Evolutionary conservation across 306 rosid species (phyloP).

Genomic region (Rosa chinensis): DNA sequence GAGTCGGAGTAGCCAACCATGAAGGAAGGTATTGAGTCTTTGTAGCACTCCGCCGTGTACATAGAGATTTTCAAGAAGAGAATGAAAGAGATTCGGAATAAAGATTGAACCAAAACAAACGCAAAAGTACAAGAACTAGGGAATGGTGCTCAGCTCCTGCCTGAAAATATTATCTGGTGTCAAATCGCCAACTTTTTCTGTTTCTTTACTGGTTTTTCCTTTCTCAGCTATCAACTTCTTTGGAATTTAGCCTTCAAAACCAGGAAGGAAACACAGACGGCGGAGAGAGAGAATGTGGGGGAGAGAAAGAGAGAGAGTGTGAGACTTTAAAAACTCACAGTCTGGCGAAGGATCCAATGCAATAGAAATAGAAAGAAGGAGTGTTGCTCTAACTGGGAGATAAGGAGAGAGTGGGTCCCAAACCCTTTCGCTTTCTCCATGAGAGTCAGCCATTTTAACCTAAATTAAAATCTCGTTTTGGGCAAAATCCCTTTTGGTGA

Average conservation of each 20-base stretch:
- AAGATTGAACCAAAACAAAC: neutral
- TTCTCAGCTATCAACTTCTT: slow-evolving; percentile 19
- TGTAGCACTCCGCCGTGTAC: slow-evolving; percentile 2
- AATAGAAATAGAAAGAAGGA: neutral
- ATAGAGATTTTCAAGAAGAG: neutral
- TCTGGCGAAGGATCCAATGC: slow-evolving; percentile 90
- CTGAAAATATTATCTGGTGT: slow-evolving; percentile 9
- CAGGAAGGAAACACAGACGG: slow-evolving; percentile 23
- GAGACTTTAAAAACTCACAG: slow-evolving; percentile 28
- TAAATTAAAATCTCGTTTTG: slow-evolving; percentile 24
- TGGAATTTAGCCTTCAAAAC: slow-evolving; percentile 40
- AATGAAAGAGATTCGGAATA: neutral
- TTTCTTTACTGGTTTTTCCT: slow-evolving; percentile 22
- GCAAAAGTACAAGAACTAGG: slow-evolving; percentile 15
- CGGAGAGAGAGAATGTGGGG: slow-evolving; percentile 27
- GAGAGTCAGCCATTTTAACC: slow-evolving; percentile 30
- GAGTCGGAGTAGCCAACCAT: slow-evolving; percentile 27
- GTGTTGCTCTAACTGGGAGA: slow-evolving; percentile 17
- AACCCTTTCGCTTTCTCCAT: neutral
- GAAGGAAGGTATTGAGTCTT: slow-evolving; percentile 16
- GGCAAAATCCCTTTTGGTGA: slow-evolving; percentile 21
- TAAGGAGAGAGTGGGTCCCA: neutral
- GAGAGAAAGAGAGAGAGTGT: neutral
- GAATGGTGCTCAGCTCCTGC: slow-evolving; percentile 4
- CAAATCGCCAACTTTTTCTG: slow-evolving; percentile 19